Percentiles rank a stretch among this genome's conserved stretches.
Conservation (phyloP, 208 protist genomes). For the Balamuthia mandrillaris region DNA sequence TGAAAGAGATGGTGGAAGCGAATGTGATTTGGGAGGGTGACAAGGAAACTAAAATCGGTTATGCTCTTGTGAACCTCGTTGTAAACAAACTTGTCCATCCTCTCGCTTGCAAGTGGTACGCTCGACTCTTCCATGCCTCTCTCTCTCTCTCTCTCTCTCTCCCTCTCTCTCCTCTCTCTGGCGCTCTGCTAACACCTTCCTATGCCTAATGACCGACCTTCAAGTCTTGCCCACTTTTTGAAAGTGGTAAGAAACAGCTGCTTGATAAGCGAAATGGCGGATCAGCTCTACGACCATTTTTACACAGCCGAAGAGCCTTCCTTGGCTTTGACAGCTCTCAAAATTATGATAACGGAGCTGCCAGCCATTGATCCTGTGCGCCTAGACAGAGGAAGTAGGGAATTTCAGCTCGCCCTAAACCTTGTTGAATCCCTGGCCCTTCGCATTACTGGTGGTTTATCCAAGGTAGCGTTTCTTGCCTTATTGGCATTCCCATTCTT, state of each 20-base stretch:
- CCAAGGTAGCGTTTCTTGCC: background rate
- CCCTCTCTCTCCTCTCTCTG: background rate
- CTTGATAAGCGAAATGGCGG: background rate
- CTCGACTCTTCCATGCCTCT: too few relatives aligned
- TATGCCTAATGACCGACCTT: background rate
- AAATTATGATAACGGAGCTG: background rate
- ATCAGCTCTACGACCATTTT: slow-evolving; percentile 36
- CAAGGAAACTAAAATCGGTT: slow-evolving; percentile 17
- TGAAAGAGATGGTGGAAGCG: too few relatives aligned
- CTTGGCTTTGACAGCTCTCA: background rate
- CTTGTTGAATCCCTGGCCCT: background rate
- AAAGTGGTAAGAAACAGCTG: background rate
- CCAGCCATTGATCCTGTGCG: background rate
- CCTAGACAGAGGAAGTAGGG: background rate
- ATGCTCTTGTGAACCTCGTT: slow-evolving; percentile 24
- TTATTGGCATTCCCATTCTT: background rate
- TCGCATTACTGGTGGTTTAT: background rate
- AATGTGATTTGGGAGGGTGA: too few relatives aligned
- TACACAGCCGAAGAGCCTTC: background rate
- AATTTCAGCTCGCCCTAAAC: background rate
- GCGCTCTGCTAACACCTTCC: background rate
- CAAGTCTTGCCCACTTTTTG: background rate
- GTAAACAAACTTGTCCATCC: background rate
- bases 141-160: too few relatives aligned
- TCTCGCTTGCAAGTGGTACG: slow-evolving; percentile 24